Evolutionary conservation across 116 monocot genomes (phyloP).

Genomic region (Zostera marina): DNA sequence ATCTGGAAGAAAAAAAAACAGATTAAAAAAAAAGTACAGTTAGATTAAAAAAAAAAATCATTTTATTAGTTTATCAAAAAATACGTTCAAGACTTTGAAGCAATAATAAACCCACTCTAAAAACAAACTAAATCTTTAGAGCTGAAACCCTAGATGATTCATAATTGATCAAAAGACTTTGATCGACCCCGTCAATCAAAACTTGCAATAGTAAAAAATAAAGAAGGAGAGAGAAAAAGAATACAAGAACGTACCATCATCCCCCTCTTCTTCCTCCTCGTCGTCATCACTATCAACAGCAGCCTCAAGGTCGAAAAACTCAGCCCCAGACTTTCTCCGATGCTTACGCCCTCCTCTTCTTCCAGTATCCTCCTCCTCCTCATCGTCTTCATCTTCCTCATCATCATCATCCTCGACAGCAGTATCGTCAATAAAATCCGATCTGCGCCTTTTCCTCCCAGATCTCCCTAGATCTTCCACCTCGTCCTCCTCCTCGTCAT

Average conservation of each 20-base stretch:
- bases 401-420: constrained; percentile 82
- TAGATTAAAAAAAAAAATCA: background rate
- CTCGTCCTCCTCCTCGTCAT: constrained; percentile 31
- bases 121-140: background rate
- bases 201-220: background rate
- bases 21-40: background rate
- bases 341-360: constrained; percentile 18
- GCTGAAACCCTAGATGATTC: background rate
- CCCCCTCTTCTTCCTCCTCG: constrained; percentile 90
- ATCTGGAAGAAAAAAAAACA: constrained; percentile 34
- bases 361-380: constrained; percentile 45
- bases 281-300: constrained; percentile 68
- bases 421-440: constrained; percentile 60
- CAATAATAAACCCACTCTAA: too few relatives aligned
- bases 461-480: constrained; percentile 7
- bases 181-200: background rate
- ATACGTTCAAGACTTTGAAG: too few relatives aligned
- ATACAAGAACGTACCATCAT: constrained; percentile 44
- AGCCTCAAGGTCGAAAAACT: constrained; percentile 80
- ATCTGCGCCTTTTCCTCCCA: constrained; percentile 36
- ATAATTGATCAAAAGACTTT: background rate
- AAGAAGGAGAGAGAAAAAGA: background rate
- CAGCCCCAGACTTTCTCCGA: constrained; percentile 34
- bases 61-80: background rate
- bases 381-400: constrained; percentile 73